phyloP scores from a whole-genome alignment of 78 protist species.

The Dictyostelium purpureum region DNA sequence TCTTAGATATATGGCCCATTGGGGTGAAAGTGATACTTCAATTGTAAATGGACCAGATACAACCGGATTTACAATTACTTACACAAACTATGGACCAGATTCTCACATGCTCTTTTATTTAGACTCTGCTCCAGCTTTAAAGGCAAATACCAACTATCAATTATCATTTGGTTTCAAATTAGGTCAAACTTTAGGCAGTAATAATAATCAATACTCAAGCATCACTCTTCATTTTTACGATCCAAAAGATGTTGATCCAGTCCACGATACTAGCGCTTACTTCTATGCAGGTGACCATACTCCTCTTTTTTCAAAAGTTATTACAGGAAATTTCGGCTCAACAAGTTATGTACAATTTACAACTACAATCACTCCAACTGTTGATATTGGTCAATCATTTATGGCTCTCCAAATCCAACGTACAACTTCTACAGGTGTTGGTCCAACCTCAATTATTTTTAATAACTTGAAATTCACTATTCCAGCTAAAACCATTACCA shows the following conservation, averaged over 20 bases:
- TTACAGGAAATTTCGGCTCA: too few relatives aligned
- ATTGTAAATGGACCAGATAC: neutral
- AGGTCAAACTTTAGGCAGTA: neutral
- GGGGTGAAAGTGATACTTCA: neutral
- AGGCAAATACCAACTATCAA: neutral
- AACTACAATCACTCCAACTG: neutral
- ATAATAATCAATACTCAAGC: neutral
- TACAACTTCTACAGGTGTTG: neutral
- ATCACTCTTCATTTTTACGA: neutral
- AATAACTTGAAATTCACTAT: neutral
- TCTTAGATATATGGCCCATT: neutral
- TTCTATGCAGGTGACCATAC: too few relatives aligned
- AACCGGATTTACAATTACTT: slow-evolving; percentile 35
- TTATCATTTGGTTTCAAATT: slow-evolving; percentile 6
- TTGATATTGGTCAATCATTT: neutral
- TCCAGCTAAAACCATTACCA: neutral
- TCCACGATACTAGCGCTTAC: too few relatives aligned
- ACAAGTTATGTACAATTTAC: neutral
- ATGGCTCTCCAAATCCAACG: slow-evolving; percentile 4
- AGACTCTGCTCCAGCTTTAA: neutral
- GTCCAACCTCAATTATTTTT: neutral
- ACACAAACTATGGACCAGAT: neutral
- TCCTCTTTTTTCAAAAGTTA: too few relatives aligned
- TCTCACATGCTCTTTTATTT: neutral
- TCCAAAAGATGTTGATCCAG: neutral